Base-by-base conservation (phyloP, 2,329 filamentous ascomycete species). In the Aaosphaeria pasadenensis region DNA sequence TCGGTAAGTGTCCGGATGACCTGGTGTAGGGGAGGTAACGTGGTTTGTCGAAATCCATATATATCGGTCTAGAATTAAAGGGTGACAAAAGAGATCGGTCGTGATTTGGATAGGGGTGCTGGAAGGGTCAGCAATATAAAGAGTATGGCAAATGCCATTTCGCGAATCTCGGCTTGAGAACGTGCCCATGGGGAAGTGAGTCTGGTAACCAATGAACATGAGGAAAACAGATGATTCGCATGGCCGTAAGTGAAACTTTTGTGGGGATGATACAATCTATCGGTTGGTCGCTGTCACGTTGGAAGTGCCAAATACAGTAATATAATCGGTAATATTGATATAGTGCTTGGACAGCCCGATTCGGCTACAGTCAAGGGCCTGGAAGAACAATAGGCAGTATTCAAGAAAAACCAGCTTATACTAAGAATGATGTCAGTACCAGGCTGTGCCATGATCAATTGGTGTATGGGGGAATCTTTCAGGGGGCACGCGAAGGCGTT, bases 301-400 rank as follows among this genome's bases (percentile, higher is more conserved):
- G 42, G 47, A 45, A 47, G 57, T 52, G 49, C 45, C 50, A 51
- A 46, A 50, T 65, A 64, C 46, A 65, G 65, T 67, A 67, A 66
- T 66, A 63, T 63, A 43, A 60, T 56, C 53, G 51, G 44, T 58
- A 62, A 62, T 64, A 54, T 58, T 40, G 13, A 30, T 40, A 50
- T 50, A 50, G 42, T 50, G 47, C 17, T 24, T 24, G 17, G 17
- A 24, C 17, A 24, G 17, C 17, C 17, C 17, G 17, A 24, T 24
- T 24, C 17, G 17, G 17, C 17, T 24, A 24, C 17, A 24, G 17
- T 24, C 17, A 24, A 24, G 17, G 17, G 17, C 17, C 17, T 24
- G 17, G 17, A 24, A 24, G 17, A 24, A 24, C 17, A 24, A 24
- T 24, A 24, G 17, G 17, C 17, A 24, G 17, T 24, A 24, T 24